Evolutionary conservation across 179 eudicot species (phyloP).

Genomic region (Amaranthus tricolor): DNA sequence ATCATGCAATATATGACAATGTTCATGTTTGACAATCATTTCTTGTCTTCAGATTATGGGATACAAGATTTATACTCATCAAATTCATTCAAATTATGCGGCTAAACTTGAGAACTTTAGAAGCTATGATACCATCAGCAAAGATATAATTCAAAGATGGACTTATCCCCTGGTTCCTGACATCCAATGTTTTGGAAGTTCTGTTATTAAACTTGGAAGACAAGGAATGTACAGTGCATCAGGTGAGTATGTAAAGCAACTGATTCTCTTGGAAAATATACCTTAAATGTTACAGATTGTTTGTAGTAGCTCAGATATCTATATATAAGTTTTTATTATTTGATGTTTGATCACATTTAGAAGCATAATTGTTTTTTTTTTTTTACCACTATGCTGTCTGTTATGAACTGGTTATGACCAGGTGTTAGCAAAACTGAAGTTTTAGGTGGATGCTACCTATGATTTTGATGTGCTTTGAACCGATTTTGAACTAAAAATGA

Average conservation of each 20-base stretch:
- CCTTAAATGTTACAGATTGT: neutral
- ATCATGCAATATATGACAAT: neutral
- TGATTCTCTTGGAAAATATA: neutral
- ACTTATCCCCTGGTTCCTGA: slow-evolving; percentile 94
- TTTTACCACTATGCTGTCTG: neutral
- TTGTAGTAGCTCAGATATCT: neutral
- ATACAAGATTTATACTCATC: slow-evolving; percentile 90
- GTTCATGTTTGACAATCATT: neutral
- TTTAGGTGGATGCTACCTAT: neutral
- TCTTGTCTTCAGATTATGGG: slow-evolving; percentile 78
- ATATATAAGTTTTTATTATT: neutral
- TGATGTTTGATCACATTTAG: neutral
- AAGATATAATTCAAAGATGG: slow-evolving; percentile 97
- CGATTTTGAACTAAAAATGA: neutral
- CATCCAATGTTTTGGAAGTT: slow-evolving; percentile 60
- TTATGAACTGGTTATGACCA: neutral
- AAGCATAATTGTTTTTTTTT: neutral
- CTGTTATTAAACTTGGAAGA: slow-evolving; percentile 66
- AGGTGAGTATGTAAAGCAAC: slow-evolving; percentile 43
- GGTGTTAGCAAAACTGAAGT: neutral
- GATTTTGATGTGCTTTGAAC: neutral
- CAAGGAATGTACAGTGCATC: slow-evolving; percentile 79
- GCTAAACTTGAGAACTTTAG: slow-evolving; percentile 89
- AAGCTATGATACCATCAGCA: slow-evolving; percentile 90
- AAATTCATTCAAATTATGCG: slow-evolving; percentile 84